Evolutionary conservation across 306 rosid genomes (phyloP).

Genomic region (Ormosia semicastrata): DNA sequence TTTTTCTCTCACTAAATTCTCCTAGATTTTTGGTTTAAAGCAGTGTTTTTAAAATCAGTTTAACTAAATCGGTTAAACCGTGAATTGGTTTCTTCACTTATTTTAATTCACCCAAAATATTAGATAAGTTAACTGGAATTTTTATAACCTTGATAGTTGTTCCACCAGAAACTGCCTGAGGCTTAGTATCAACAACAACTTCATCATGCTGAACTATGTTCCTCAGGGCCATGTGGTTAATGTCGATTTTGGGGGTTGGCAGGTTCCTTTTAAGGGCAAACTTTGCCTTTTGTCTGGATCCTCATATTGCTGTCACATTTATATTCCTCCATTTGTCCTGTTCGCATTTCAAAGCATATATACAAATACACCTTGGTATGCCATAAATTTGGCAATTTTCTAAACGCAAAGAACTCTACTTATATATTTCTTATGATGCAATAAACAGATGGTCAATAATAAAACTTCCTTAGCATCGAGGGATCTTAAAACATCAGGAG

Average conservation of each 20-base stretch:
- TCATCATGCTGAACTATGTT: slow-evolving; percentile 45
- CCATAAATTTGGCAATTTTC: slow-evolving; percentile 10
- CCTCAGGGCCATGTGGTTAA: slow-evolving; percentile 46
- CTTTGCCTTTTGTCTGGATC: slow-evolving; percentile 98
- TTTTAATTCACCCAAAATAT: no score
- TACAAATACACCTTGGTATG: slow-evolving; percentile 22
- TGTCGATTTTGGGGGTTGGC: slow-evolving; percentile 53
- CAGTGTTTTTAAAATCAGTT: no score
- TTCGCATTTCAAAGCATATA: slow-evolving; percentile 31
- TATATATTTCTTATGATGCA: slow-evolving; percentile 12
- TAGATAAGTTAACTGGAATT: slow-evolving; percentile 4
- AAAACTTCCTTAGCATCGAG: background rate
- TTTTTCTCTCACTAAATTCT: no score
- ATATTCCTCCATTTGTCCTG: slow-evolving; percentile 99
- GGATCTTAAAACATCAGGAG: no score
- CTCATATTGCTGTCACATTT: slow-evolving; percentile 98
- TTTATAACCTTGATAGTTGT: slow-evolving; percentile 68
- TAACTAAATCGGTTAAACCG: no score
- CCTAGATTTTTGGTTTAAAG: no score
- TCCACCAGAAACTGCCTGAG: slow-evolving; percentile 57
- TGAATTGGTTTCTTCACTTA: no score
- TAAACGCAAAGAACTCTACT: background rate
- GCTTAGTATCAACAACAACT: slow-evolving; percentile 60
- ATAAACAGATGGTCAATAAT: background rate
- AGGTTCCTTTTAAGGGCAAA: slow-evolving; percentile 76